phyloP scores from a whole-genome alignment of 805 yeast genomes.

The Yamadazyma takamatsuzukensis region DNA sequence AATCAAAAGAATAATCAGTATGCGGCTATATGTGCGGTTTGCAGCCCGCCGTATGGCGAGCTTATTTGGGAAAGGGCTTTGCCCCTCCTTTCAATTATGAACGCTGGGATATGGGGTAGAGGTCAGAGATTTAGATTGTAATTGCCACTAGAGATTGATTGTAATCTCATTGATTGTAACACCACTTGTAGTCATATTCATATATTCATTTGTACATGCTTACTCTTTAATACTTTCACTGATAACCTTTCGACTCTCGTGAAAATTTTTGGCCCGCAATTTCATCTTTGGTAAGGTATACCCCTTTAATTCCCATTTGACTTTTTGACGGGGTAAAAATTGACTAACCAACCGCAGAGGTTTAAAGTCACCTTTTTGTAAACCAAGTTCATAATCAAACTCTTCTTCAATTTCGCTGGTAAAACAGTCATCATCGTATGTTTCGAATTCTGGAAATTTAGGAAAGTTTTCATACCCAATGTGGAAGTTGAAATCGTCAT shows the following conservation, averaged over 20 bases:
- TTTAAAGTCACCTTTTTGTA: constrained; percentile 8
- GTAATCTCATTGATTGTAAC: too few species aligned
- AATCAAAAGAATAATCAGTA: too few species aligned
- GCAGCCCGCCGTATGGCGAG: too few species aligned
- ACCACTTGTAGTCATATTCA: too few species aligned
- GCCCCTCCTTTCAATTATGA: too few species aligned
- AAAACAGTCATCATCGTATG: constrained; percentile 10
- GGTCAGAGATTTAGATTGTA: too few species aligned
- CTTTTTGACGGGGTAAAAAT: constrained; percentile 11
- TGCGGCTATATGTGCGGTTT: too few species aligned
- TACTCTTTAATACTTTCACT: too few species aligned
- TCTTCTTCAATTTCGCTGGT: constrained; percentile 2
- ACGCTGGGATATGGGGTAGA: too few species aligned
- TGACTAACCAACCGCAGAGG: constrained; percentile 8
- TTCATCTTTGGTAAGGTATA: constrained; percentile 7
- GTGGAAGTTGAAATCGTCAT: constrained; percentile 8
- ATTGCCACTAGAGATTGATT: too few species aligned
- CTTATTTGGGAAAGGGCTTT: too few species aligned
- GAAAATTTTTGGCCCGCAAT: constrained; percentile 8
- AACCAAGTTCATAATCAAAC: constrained; percentile 11
- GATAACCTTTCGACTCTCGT: constrained; percentile 7
- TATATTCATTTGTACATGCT: too few species aligned
- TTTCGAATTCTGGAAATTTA: constrained; percentile 13
- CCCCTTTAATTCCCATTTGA: constrained; percentile 12
- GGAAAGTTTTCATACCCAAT: constrained; percentile 16